These are phyloP conservation scores for Thalassia testudinum DNA, from an alignment of 116 monocot species.

Conservation along the genomic window DNA sequence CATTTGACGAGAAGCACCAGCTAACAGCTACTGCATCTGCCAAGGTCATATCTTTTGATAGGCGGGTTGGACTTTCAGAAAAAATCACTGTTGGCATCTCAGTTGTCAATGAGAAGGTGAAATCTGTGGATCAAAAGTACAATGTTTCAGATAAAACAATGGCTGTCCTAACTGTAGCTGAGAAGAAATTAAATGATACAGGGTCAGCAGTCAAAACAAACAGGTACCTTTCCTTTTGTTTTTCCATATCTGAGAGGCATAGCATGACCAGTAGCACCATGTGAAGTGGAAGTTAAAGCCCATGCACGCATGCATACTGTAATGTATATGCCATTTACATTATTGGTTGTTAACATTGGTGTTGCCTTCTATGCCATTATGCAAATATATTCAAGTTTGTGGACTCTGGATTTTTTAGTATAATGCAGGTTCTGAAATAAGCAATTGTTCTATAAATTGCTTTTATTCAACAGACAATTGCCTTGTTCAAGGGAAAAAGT, in stretches of 20 bases:
- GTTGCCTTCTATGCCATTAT: too few species aligned
- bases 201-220: slow-evolving; percentile 80
- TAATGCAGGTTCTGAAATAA: too few species aligned
- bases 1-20: slow-evolving; percentile 86
- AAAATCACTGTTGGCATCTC: slow-evolving; percentile 85
- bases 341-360: too few species aligned
- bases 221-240: slow-evolving; percentile 29
- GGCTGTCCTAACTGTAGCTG: slow-evolving; percentile 69
- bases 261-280: too few species aligned
- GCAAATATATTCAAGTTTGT: too few species aligned
- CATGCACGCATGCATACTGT: too few species aligned
- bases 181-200: slow-evolving; percentile 65
- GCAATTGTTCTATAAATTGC: too few species aligned
- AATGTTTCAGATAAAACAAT: slow-evolving; percentile 92
- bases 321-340: too few species aligned
- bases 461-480: too few species aligned
- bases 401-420: too few species aligned
- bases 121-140: slow-evolving; percentile 79
- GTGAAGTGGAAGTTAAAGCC: too few species aligned
- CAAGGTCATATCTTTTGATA: slow-evolving; percentile 73
- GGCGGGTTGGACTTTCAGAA: slow-evolving; percentile 71
- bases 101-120: slow-evolving; percentile 91
- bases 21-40: slow-evolving; percentile 74
- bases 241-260: not conserved
- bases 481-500: too few species aligned